phyloP scores from a whole-genome alignment of 306 rosid species.

The Cyamopsis tetragonoloba region DNA sequence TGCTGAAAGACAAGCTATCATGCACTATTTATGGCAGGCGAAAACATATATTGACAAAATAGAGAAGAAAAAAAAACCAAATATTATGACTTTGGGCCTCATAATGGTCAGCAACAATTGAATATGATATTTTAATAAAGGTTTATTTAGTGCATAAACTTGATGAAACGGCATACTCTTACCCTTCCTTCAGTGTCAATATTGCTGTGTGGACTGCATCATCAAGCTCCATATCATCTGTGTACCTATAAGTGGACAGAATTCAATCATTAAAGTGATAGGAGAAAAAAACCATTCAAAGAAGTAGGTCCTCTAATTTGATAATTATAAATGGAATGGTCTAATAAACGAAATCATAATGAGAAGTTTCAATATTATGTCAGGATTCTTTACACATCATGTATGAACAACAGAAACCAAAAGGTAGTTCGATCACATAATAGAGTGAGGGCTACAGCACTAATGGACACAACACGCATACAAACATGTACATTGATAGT shows the following conservation, averaged over 20 bases:
- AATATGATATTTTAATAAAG: conserved; percentile 9
- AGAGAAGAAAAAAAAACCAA: conserved; percentile 7
- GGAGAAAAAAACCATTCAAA: neutral
- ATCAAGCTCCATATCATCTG: conserved; percentile 95
- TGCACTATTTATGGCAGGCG: neutral
- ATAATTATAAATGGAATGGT: neutral
- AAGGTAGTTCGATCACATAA: no score
- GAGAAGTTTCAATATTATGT: neutral
- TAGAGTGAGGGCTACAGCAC: neutral
- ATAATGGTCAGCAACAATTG: neutral
- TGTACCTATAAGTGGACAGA: conserved; percentile 56
- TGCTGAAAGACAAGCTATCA: neutral
- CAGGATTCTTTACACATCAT: neutral
- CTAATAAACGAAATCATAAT: neutral
- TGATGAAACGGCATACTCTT: conserved; percentile 28
- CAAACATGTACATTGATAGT: no score
- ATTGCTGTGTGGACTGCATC: conserved; percentile 97
- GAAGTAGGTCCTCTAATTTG: neutral
- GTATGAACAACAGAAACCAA: neutral
- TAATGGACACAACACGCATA: neutral
- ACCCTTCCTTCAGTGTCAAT: conserved; percentile 98
- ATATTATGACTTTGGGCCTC: neutral
- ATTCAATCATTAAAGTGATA: neutral
- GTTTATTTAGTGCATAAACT: conserved; percentile 10
- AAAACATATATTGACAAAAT: neutral